Evolutionary conservation across 495 filamentous ascomycete genomes (phyloP), one percentile per base, ranked within the genome.

Genomic region (Penicillium goetzii): DNA sequence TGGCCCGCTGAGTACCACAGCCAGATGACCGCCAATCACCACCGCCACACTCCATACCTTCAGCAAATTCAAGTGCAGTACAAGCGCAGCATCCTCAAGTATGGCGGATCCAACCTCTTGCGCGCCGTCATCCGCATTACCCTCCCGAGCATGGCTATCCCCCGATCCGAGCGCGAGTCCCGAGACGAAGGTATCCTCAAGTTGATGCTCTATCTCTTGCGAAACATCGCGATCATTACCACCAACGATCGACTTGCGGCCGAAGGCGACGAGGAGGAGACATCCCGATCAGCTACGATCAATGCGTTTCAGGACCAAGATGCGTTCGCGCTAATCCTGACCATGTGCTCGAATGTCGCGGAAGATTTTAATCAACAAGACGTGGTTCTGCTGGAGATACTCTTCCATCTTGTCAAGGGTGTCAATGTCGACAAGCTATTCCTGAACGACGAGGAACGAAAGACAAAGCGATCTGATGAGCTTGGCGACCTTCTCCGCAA

Each of bases 151-250:
- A 94, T 99, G 83, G 92, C 91, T 12, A 68, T 90, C 32, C 83
- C 89, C 5, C 85, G 87, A 69, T 85, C 87, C 26, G 93, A 98
- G 68, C 82, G 96, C 56, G 88, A 84, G 12, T 75, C 83, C 21
- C 84, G 93, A 59, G 95, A 99, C 66, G 92, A 97, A 72, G 93
- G 91, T 30, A 94, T 97, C 61, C 95, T 99, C 66, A 95, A 93
- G 67, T 82, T 99, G 28, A 81, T 97, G 62, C 80, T 99, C 9
- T 96, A 93, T 71, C 88, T 97, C 60, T 71, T 98, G 11, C 85
- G 95, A 25, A 99, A 99, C 68, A 81, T 97, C 32, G 86, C 89
- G 23, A 87, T 93, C 74, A 97, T 98, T 26, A 82, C 86, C 5
- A 87, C 90, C 2, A 89, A 91, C 32, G 73, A 74, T 56, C 74